Evolutionary conservation across 2,329 filamentous ascomycete species (phyloP).

Genomic region (Colletotrichum gloeosporioides): DNA sequence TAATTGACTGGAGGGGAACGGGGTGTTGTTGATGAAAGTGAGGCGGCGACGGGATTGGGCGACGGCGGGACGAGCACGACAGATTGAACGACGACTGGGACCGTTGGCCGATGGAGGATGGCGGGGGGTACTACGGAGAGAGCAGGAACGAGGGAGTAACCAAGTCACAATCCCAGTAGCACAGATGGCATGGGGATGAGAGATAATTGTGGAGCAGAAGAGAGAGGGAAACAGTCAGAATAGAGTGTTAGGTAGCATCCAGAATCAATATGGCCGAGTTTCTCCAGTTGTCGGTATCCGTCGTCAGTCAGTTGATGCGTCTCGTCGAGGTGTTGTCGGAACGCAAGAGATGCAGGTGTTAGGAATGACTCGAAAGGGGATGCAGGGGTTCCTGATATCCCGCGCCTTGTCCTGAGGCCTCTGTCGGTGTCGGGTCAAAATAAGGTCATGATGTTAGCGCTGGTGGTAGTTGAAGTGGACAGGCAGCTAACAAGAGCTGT

Average conservation of each 20-base stretch:
- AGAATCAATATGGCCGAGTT: background rate
- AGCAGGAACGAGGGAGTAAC: background rate
- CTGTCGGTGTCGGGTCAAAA: background rate
- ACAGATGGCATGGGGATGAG: background rate
- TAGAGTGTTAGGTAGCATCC: background rate
- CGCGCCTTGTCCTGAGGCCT: background rate
- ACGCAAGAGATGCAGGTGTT: background rate
- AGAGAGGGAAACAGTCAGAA: background rate
- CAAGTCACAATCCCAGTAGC: background rate
- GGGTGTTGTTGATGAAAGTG: conserved; percentile 23
- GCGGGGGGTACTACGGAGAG: conserved; percentile 1
- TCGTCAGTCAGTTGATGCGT: background rate
- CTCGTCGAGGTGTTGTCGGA: background rate
- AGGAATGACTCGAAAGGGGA: conserved; percentile 6
- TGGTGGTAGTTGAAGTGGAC: background rate
- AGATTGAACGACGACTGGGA: background rate
- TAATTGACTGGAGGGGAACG: conserved; percentile 5
- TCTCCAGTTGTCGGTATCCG: background rate
- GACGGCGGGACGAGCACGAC: background rate
- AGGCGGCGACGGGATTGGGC: conserved; percentile 21
- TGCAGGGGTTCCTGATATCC: conserved; percentile 4
- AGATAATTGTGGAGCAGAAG: conserved; percentile 9
- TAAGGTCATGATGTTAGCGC: background rate
- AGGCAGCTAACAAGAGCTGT: background rate
- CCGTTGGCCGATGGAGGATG: conserved; percentile 1